phyloP scores from a whole-genome alignment of 1,284 basidiomycete species.

The Puccinia coronata region DNA sequence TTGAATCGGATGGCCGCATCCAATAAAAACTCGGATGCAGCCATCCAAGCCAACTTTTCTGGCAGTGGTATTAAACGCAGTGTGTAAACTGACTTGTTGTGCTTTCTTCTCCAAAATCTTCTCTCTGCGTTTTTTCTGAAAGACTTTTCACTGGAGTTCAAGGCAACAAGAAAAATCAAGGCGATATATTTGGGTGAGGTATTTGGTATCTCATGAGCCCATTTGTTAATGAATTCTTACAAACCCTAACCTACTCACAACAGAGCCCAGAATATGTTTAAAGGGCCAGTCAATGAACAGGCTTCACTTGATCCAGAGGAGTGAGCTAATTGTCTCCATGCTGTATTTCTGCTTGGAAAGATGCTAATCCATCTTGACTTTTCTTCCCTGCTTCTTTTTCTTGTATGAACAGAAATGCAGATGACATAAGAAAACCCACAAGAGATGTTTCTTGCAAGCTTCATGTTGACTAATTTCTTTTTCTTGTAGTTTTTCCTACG shows the following conservation, averaged over 20 bases:
- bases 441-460: neutral
- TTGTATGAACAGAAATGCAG: neutral
- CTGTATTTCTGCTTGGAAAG: neutral
- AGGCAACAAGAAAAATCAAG: slow-evolving; percentile 43
- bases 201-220: neutral
- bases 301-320: slow-evolving; percentile 6
- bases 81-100: too few species aligned
- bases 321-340: neutral
- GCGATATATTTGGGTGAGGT: slow-evolving; percentile 42
- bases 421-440: slow-evolving; percentile 8
- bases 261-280: slow-evolving; percentile 35
- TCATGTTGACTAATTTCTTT: neutral
- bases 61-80: too few species aligned
- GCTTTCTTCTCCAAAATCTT: too few species aligned
- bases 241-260: neutral
- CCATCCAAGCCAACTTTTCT: too few species aligned
- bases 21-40: too few species aligned
- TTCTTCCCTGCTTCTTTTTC: too few species aligned
- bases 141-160: slow-evolving; percentile 46
- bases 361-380: neutral
- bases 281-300: neutral
- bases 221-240: neutral
- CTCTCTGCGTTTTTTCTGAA: neutral
- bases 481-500: slow-evolving; percentile 7
- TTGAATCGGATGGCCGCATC: too few species aligned